phyloP scores from a whole-genome alignment of 2,329 filamentous ascomycete species.

The Colletotrichum falcatum region DNA sequence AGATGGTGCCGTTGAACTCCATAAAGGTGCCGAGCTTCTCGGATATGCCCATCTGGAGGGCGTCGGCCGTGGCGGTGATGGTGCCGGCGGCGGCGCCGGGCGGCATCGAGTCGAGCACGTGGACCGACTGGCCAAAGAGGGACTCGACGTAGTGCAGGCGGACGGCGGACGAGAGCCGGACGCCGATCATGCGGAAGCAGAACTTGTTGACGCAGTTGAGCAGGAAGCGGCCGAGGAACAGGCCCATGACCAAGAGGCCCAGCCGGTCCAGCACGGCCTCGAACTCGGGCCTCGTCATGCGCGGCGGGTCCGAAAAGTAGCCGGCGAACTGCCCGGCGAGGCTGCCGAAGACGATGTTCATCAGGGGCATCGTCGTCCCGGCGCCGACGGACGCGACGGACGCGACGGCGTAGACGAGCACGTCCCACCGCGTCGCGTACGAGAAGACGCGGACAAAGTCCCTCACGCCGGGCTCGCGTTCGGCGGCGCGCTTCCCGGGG shows the following conservation, averaged over 20 bases:
- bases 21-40: constrained; percentile 71
- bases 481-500: constrained; percentile 50
- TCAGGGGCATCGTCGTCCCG: constrained; percentile 67
- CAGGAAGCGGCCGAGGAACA: constrained; percentile 75
- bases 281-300: constrained; percentile 1
- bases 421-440: constrained; percentile 66
- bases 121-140: constrained; percentile 74
- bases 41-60: constrained; percentile 73
- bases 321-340: constrained; percentile 61
- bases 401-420: constrained; percentile 60
- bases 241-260: constrained; percentile 74
- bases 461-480: constrained; percentile 57
- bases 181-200: constrained; percentile 70
- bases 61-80: constrained; percentile 73
- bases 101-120: constrained; percentile 75
- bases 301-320: neutral
- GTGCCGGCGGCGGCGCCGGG: constrained; percentile 71
- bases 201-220: constrained; percentile 74
- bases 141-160: constrained; percentile 73
- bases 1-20: constrained; percentile 65
- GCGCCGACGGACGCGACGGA: constrained; percentile 63
- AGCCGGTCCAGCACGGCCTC: constrained; percentile 54
- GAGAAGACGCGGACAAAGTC: constrained; percentile 65
- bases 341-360: constrained; percentile 58
- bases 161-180: constrained; percentile 70